A percentile compares a stretch with the other conserved stretches of the same genome.
phyloP scores from a whole-genome alignment of 2,329 filamentous ascomycete species.

The Ophiostoma sp. region DNA sequence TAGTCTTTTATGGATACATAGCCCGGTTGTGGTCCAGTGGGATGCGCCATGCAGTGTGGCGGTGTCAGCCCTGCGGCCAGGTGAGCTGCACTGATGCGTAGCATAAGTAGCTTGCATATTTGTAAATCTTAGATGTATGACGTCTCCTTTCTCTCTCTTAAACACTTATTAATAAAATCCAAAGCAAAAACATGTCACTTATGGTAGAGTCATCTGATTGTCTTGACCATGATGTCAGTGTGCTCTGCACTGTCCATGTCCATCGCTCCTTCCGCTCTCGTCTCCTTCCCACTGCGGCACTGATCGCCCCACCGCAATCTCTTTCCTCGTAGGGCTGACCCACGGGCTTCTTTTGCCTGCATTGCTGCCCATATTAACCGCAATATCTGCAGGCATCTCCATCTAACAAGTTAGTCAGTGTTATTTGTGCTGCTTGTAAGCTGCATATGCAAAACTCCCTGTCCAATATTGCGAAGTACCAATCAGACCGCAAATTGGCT shows the following conservation, averaged over 20 bases:
- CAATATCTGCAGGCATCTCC: too few relatives aligned
- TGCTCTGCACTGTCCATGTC: not conserved
- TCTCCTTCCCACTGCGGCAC: not conserved
- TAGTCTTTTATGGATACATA: not conserved
- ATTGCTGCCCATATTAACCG: too few relatives aligned
- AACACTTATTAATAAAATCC: not conserved
- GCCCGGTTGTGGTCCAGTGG: not conserved
- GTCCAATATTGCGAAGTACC: not conserved
- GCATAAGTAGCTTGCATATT: not conserved
- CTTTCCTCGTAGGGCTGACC: slow-evolving; percentile 20
- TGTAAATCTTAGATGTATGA: not conserved
- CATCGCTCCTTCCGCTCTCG: not conserved
- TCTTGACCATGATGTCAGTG: not conserved
- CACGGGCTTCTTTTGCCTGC: not conserved
- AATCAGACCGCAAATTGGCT: not conserved
- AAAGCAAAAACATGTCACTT: too few relatives aligned
- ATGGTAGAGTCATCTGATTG: not conserved
- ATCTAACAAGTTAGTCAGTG: not conserved
- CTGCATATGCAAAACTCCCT: not conserved
- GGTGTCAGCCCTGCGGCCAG: slow-evolving; percentile 6
- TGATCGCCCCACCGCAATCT: not conserved
- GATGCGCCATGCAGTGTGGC: not conserved
- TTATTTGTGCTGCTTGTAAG: not conserved
- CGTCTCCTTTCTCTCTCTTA: not conserved
- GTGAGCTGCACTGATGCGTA: not conserved